A percentile compares a stretch with the other conserved stretches of the same genome.
These are phyloP conservation scores for Trichosanthes cucumerina DNA, from an alignment of 306 rosid genomes.

Conservation along the genomic window DNA sequence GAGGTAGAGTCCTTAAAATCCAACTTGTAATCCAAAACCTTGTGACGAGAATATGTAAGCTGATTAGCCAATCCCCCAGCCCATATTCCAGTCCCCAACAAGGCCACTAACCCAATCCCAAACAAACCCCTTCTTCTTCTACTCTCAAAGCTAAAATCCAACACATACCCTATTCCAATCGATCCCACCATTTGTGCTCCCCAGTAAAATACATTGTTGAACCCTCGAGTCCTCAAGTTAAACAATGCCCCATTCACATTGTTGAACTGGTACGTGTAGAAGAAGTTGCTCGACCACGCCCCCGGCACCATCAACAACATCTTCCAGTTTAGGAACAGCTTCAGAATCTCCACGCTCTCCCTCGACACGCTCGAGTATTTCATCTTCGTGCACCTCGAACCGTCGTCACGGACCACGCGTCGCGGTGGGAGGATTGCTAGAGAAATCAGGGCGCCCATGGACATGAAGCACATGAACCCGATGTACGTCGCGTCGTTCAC, in stretches of 20 bases:
- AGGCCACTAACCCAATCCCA: slow-evolving; percentile 48
- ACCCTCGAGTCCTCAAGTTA: slow-evolving; percentile 80
- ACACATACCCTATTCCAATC: slow-evolving; percentile 52
- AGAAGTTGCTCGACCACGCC: slow-evolving; percentile 76
- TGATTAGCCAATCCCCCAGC: slow-evolving; percentile 77
- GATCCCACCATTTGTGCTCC: slow-evolving; percentile 96
- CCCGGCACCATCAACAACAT: slow-evolving; percentile 76
- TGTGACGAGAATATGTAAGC: slow-evolving; percentile 18
- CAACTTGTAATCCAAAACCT: slow-evolving; percentile 21
- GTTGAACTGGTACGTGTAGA: slow-evolving; percentile 78
- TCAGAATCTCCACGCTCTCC: slow-evolving; percentile 40
- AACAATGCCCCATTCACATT: slow-evolving; percentile 57
- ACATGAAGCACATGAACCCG: slow-evolving; percentile 79
- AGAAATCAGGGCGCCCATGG: slow-evolving; percentile 39
- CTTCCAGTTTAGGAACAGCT: slow-evolving; percentile 59
- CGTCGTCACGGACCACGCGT: slow-evolving; percentile 64
- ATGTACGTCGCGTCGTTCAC: slow-evolving; percentile 85
- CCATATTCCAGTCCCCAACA: slow-evolving; percentile 60
- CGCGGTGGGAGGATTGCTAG: slow-evolving; percentile 48
- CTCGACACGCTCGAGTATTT: slow-evolving; percentile 44
- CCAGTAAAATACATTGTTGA: slow-evolving; percentile 82
- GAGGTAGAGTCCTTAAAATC: slow-evolving; percentile 58
- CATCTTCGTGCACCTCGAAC: slow-evolving; percentile 47
- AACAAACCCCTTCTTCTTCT: slow-evolving; percentile 59
- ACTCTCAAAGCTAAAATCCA: slow-evolving; percentile 80